A percentile compares a stretch with the other conserved stretches of the same genome.
Evolutionary conservation across 1,139 yeast genomes (phyloP).

Genomic region (Lodderomyces parapsilosis): DNA sequence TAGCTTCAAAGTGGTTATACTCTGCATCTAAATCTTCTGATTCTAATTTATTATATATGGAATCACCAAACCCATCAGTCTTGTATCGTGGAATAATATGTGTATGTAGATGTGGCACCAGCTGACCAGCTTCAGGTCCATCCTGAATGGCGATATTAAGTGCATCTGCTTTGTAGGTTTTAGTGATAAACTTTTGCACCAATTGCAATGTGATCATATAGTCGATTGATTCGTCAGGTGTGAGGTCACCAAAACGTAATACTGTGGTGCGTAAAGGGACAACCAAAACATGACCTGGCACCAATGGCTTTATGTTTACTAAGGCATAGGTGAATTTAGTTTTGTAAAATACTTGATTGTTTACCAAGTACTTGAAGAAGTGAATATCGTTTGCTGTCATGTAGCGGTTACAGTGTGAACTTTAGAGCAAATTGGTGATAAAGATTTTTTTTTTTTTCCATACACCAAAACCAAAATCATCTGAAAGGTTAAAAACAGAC

Average conservation of each 20-base stretch:
- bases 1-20: slow-evolving; percentile 29
- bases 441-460: no score
- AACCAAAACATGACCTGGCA: slow-evolving; percentile 88
- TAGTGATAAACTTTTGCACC: slow-evolving; percentile 63
- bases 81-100: slow-evolving; percentile 83
- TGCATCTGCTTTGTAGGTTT: slow-evolving; percentile 72
- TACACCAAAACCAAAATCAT: no score
- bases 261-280: slow-evolving; percentile 70
- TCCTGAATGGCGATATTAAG: slow-evolving; percentile 91
- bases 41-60: slow-evolving; percentile 62
- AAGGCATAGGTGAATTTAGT: slow-evolving; percentile 70
- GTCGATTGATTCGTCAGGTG: slow-evolving; percentile 71
- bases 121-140: slow-evolving; percentile 94
- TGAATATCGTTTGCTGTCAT: slow-evolving; percentile 23
- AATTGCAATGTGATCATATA: slow-evolving; percentile 75
- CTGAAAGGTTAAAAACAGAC: no score
- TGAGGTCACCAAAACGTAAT: slow-evolving; percentile 62
- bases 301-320: slow-evolving; percentile 85
- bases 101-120: slow-evolving; percentile 90
- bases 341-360: slow-evolving; percentile 59
- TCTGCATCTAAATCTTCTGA: slow-evolving; percentile 31
- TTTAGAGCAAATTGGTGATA: no score
- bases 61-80: slow-evolving; percentile 59
- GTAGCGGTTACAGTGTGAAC: no score
- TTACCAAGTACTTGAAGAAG: slow-evolving; percentile 58